Evolutionary conservation across 2,329 filamentous ascomycete genomes (phyloP).

Genomic region (Meredithiella fracta): DNA sequence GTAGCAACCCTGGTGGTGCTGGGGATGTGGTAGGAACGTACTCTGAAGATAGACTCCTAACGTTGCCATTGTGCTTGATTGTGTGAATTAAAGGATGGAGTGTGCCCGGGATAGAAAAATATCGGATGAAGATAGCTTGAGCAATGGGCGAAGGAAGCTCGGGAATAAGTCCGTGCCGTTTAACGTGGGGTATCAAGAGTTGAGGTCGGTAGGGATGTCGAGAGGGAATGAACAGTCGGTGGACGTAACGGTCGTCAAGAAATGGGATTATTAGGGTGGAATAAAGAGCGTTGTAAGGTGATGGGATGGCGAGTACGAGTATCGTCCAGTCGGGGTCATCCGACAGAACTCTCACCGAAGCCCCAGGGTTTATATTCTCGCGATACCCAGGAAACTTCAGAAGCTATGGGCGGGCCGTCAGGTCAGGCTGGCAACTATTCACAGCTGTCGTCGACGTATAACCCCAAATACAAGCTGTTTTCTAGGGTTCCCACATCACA

Average conservation of each 20-base stretch:
- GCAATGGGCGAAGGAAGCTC: too few relatives aligned
- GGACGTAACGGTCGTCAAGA: too few relatives aligned
- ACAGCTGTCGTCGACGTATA: background rate
- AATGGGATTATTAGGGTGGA: too few relatives aligned
- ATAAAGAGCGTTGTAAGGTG: background rate
- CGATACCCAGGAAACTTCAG: conserved; percentile 1
- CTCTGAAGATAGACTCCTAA: conserved; percentile 31
- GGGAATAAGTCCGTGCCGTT: too few relatives aligned
- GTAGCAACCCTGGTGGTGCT: background rate
- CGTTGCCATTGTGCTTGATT: conserved; percentile 23
- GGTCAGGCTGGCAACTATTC: background rate
- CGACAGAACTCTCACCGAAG: background rate
- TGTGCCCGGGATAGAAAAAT: too few relatives aligned
- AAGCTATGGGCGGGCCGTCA: background rate
- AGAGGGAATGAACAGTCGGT: too few relatives aligned
- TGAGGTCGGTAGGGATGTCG: too few relatives aligned
- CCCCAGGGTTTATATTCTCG: background rate
- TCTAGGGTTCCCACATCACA: background rate
- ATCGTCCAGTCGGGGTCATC: background rate
- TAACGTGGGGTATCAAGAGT: too few relatives aligned
- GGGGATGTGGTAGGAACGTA: conserved; percentile 17
- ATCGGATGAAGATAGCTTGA: too few relatives aligned
- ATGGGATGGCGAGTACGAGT: too few relatives aligned
- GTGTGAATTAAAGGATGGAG: too few relatives aligned
- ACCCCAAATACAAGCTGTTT: background rate